Base-by-base conservation (phyloP, 139 green algal species). In the Closterium sp. region DNA sequence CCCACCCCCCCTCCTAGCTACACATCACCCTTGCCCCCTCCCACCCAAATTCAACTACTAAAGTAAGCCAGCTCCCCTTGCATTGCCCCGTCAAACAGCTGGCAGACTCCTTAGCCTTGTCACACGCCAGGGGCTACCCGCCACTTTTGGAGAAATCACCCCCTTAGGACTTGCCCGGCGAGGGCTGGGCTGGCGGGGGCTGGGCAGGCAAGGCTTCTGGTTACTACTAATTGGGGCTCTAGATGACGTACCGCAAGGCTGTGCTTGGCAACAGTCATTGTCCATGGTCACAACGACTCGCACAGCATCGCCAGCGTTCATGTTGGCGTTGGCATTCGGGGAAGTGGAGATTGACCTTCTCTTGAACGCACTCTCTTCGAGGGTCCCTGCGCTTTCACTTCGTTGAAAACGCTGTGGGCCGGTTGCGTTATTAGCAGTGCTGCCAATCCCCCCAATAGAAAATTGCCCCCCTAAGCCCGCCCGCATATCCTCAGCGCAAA, bases 401-500 rank as follows among this genome's bases (percentile, higher is more conserved):
- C 62, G 17, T 27, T 24, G 17, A 4, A 79, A 79, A 6, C 19
- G 62, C 62, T 24, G 62, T 79, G 62, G 62, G 13, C 17, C 19
- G 13, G 62, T 27, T 79, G 62, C 17, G 4, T 79, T 79, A 79
- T 27, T 27, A 22, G 17, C 17, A 27, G 17, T 79, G 62, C 62
- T 79, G 11, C 62, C 62, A 79, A 27, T 27, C 17, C 62, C 62
- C 62, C 62, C 62, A 0, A 79, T 79, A 79, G 62, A 79, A 79
- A 79, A 0, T 79, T 79, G 62, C 17, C 62, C 62, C 1, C 62
- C 62, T 24, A 79, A 27, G 2, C 62, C 62, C 17, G 17, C 62
- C 38, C 88, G 21, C 38, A 92, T n/a, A 2, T 91, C 90, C 3
- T 92, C 32, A n/a, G 91, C 6, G n/a, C 27, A 91, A 29, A 92